Conservation (phyloP, 345 rosid species). For the Raphanus raphanistrum region DNA sequence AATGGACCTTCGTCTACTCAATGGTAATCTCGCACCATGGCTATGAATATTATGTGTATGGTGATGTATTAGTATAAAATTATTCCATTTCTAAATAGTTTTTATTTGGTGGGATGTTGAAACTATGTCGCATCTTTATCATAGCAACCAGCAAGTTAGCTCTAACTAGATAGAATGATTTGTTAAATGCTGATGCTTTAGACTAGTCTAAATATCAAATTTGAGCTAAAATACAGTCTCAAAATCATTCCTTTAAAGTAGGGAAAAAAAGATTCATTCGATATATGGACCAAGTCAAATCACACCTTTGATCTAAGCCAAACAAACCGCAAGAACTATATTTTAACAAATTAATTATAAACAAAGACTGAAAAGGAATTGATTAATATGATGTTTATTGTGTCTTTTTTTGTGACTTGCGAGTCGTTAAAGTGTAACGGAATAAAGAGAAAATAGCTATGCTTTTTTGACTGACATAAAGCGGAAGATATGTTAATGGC, state of each 20-base stretch:
- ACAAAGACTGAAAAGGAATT: constrained; percentile 8
- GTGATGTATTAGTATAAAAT: neutral
- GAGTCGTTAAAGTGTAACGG: constrained; percentile 26
- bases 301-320: neutral
- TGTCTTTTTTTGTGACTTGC: constrained; percentile 5
- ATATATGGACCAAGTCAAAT: neutral
- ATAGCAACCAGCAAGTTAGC: neutral
- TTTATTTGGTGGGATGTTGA: constrained; percentile 13
- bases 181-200: neutral
- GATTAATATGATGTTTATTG: constrained; percentile 1
- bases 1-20: constrained; percentile 25
- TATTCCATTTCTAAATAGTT: neutral
- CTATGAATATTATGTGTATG: neutral
- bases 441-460: constrained; percentile 37
- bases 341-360: neutral
- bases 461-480: constrained; percentile 24
- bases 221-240: neutral
- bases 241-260: neutral
- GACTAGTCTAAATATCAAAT: neutral
- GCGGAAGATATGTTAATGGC: constrained; percentile 27
- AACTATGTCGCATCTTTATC: neutral
- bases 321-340: neutral
- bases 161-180: neutral
- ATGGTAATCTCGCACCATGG: constrained; percentile 9
- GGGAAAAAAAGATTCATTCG: neutral